Base-by-base conservation (phyloP, 169 alveolate genomes). In the Sarcocystis neurona region DNA sequence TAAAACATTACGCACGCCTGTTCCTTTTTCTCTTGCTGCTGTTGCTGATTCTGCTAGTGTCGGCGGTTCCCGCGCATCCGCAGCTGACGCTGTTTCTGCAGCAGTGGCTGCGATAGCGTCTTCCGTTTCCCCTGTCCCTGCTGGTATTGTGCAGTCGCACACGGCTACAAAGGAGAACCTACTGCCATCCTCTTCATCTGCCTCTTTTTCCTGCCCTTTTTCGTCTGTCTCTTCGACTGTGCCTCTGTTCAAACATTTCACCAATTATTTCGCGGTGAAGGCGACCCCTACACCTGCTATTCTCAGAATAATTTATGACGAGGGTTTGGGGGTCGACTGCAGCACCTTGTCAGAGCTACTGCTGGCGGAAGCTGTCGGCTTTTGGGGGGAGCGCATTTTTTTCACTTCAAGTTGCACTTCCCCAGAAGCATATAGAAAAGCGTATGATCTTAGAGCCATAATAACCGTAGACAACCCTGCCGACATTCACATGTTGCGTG, bases 201-300 rank as follows among this genome's bases (percentile, higher is more conserved):
- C 56, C 53, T 53, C 66, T 12, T 12, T 23, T 12, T 53, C 66
- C 23, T 23, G 30, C 66, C 66, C 66, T 23, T 23, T 53, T 53
- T 12, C 66, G 30, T 53, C 66, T 53, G 66, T 23, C 30, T 23
- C 66, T 53, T 15, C 23, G 23, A 32, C 58, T 8, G 82, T n/a
- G 23, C 39, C 20, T 39, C 66, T 53, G 66, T 39, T 12, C 58
- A 5, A 56, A 15, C 18, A 56, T 30, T 68, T 43, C 87, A 91
- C 72, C 63, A 91, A 91, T 75, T 89, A 82, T 58, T 91, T 91
- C 60, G 93, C 93, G 1, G 93, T 91, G 60, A 91, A 91, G 88
- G 93, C 93, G 8, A 91, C 93, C 12, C 93, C 93, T 32, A 91
- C 87, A 3, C 93, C 93, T 56, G 89, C 82, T 74, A 85, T 91